A percentile compares a stretch with the other conserved stretches of the same genome.
Evolutionary conservation across 116 monocot species (phyloP).

Genomic region (Iris pallida): DNA sequence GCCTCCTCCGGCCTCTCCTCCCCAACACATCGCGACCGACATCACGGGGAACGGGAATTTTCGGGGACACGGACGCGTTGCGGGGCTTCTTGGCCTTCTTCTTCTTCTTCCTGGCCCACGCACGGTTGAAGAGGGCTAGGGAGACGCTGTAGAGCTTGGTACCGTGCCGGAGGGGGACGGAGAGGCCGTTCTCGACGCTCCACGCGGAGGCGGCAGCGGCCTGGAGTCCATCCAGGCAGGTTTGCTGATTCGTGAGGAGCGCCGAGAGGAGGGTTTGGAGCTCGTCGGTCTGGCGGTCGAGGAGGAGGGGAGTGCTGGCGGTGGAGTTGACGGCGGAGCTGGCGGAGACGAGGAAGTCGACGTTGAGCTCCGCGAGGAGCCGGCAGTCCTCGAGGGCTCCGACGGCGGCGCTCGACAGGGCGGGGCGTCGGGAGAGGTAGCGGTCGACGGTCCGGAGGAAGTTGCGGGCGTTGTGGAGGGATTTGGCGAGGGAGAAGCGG

Average conservation of each 20-base stretch:
- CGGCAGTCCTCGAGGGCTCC: conserved; percentile 61
- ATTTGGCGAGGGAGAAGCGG: conserved; percentile 57
- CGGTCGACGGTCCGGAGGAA: conserved; percentile 29
- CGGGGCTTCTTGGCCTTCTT: too few species aligned
- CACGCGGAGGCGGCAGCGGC: too few species aligned
- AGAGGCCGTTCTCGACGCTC: conserved; percentile 41
- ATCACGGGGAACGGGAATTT: neutral
- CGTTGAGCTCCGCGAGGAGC: conserved; percentile 48
- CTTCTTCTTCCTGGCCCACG: conserved; percentile 22
- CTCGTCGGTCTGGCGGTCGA: conserved; percentile 40
- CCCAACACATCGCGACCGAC: neutral
- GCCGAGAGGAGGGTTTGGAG: conserved; percentile 59
- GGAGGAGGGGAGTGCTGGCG: conserved; percentile 12
- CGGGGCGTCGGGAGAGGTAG: conserved; percentile 25
- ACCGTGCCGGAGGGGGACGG: conserved; percentile 12
- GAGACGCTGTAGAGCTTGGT: conserved; percentile 44
- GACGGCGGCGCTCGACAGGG: conserved; percentile 19
- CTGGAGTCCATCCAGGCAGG: conserved; percentile 56
- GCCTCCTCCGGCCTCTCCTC: too few species aligned
- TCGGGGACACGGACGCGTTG: neutral
- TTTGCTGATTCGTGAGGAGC: conserved; percentile 65
- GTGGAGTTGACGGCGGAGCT: neutral
- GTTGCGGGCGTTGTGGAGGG: conserved; percentile 37
- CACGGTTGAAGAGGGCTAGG: conserved; percentile 36
- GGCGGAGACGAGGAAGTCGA: conserved; percentile 46